These are phyloP conservation scores for Bipolaris sorokiniana DNA, from an alignment of 2,329 filamentous ascomycete genomes.

Conservation along the genomic window DNA sequence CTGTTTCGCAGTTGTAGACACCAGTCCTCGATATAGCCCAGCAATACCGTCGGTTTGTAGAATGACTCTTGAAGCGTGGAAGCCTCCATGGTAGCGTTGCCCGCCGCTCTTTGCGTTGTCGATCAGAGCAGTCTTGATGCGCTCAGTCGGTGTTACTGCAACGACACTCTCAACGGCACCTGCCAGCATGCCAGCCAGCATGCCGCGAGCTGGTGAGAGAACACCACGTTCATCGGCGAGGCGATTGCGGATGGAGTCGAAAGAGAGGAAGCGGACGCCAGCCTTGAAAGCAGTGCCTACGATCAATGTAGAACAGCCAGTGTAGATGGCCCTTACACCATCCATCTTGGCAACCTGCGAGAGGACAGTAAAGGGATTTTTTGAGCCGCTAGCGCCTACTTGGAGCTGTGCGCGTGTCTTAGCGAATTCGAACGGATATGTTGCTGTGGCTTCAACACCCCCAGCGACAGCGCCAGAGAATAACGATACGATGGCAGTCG, in stretches of 20 bases:
- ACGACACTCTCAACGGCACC: constrained; percentile 37
- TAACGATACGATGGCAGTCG: constrained; percentile 46
- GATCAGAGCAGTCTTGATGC: constrained; percentile 44
- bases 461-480: constrained; percentile 60
- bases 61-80: constrained; percentile 35
- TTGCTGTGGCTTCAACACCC: constrained; percentile 59
- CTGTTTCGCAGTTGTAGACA: constrained; percentile 57
- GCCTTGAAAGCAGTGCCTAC: constrained; percentile 41
- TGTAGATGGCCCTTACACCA: constrained; percentile 40
- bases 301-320: constrained; percentile 38
- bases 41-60: constrained; percentile 51
- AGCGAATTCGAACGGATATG: constrained; percentile 48
- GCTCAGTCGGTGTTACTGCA: constrained; percentile 41
- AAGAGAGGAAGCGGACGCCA: constrained; percentile 41
- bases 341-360: constrained; percentile 24
- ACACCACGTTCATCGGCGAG: constrained; percentile 36
- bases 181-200: constrained; percentile 38
- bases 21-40: constrained; percentile 55
- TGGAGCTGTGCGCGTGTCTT: constrained; percentile 44
- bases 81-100: constrained; percentile 26
- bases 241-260: constrained; percentile 35
- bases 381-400: constrained; percentile 6
- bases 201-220: constrained; percentile 31
- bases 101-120: constrained; percentile 34
- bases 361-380: constrained; percentile 35